Conservation (phyloP, 129 eudicot genomes). For the Gnaphalium uliginosum region DNA sequence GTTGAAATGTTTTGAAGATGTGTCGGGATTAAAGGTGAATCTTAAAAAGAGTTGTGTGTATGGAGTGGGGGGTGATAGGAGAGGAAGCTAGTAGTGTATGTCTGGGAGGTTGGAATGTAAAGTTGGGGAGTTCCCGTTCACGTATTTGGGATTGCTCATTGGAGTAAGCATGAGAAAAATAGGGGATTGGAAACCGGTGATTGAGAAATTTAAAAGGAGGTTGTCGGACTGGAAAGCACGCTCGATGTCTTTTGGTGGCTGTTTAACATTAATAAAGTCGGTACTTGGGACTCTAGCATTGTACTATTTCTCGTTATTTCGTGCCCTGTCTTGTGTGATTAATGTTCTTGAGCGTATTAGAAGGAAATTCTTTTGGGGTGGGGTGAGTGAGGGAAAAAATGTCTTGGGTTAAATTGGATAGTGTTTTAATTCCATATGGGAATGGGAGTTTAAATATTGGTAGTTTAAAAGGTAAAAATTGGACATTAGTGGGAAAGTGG, state of each 20-base stretch:
- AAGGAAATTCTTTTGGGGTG: too few relatives aligned
- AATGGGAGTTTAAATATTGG: too few relatives aligned
- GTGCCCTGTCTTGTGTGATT: too few relatives aligned
- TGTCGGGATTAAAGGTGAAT: not conserved
- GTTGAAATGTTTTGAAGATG: not conserved
- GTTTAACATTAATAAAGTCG: not conserved
- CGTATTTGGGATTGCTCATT: not conserved
- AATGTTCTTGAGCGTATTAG: too few relatives aligned
- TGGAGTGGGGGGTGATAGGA: not conserved
- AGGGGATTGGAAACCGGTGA: not conserved
- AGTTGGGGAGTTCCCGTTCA: not conserved
- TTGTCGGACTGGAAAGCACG: not conserved
- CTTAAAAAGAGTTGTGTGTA: not conserved
- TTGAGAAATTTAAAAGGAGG: not conserved
- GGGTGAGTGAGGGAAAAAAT: too few relatives aligned
- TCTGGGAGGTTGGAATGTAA: too few relatives aligned
- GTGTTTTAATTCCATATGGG: too few relatives aligned
- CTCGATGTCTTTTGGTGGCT: not conserved
- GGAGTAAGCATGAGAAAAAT: not conserved
- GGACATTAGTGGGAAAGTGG: too few relatives aligned
- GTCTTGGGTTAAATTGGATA: too few relatives aligned
- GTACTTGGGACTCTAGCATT: not conserved
- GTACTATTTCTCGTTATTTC: not conserved
- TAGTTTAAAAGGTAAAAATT: too few relatives aligned
- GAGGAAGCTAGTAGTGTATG: too few relatives aligned